A percentile compares a stretch with the other conserved stretches of the same genome.
Conservation (phyloP, 306 rosid species). For the Begonia loranthoides region DNA sequence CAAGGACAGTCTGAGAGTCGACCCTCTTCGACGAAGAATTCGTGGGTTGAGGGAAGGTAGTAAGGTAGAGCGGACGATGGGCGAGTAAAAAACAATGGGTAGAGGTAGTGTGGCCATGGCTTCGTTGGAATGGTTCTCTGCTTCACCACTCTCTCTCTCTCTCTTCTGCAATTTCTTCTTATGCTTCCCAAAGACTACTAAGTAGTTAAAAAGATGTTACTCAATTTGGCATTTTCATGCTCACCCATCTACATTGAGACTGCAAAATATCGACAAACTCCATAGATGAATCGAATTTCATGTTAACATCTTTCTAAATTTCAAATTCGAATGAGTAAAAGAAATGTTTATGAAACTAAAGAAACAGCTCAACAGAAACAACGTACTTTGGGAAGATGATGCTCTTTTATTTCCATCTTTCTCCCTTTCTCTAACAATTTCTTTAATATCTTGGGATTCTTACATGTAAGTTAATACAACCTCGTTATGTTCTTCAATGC, state of each 20-base stretch:
- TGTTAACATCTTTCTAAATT: too few relatives aligned
- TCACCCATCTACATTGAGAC: too few relatives aligned
- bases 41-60: conserved; percentile 4
- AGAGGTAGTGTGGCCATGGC: not conserved
- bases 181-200: too few relatives aligned
- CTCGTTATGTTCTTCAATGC: conserved; percentile 48
- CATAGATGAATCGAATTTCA: too few relatives aligned
- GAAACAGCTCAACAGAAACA: conserved; percentile 39
- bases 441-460: conserved; percentile 35
- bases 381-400: conserved; percentile 21
- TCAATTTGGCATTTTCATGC: too few relatives aligned
- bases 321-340: too few relatives aligned
- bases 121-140: not conserved
- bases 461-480: conserved; percentile 26
- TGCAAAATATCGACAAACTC: too few relatives aligned
- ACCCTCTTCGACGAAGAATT: conserved; percentile 3
- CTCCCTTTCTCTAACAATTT: too few relatives aligned
- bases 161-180: too few relatives aligned
- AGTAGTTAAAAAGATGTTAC: too few relatives aligned
- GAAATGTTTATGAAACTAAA: conserved; percentile 19
- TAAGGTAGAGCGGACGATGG: conserved; percentile 7
- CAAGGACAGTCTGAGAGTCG: conserved; percentile 11
- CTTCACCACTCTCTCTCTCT: conserved; percentile 8
- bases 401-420: not conserved
- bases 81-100: conserved; percentile 5